Conservation (phyloP, 2,329 filamentous ascomycete genomes). For the Microdochium trichocladiopsis region DNA sequence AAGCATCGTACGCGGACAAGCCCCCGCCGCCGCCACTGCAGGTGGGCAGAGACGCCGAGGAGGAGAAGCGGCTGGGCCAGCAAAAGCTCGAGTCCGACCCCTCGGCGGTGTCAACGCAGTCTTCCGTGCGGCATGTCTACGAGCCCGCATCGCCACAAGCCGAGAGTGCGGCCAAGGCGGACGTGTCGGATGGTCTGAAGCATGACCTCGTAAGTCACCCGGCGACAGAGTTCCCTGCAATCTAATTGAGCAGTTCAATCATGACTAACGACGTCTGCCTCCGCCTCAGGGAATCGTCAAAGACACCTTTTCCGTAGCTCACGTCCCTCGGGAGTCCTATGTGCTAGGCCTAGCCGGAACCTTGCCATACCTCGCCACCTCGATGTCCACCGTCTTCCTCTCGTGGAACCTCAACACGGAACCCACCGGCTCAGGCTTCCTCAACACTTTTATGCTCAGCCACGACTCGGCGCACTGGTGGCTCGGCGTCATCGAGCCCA, state of each 20-base stretch:
- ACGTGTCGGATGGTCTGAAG: conserved; percentile 26
- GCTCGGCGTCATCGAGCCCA: conserved; percentile 70
- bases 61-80: conserved; percentile 46
- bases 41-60: conserved; percentile 41
- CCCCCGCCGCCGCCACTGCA: conserved; percentile 10
- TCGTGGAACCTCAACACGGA: conserved; percentile 75
- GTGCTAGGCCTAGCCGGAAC: conserved; percentile 70
- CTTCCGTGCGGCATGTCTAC: conserved; percentile 43
- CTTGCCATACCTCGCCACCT: conserved; percentile 79
- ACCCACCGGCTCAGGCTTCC: conserved; percentile 49
- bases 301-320: conserved; percentile 58
- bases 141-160: conserved; percentile 20
- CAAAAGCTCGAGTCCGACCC: conserved; percentile 53
- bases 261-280: conserved; percentile 1
- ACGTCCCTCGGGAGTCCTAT: conserved; percentile 61
- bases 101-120: conserved; percentile 51
- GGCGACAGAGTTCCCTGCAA: background rate
- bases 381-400: conserved; percentile 72
- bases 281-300: conserved; percentile 50
- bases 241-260: background rate
- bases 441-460: conserved; percentile 60
- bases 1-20: conserved; percentile 19
- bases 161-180: conserved; percentile 11
- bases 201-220: conserved; percentile 46
- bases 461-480: conserved; percentile 66